Conservation (phyloP, 441 rosid species). For the Adansonia rubrostipa region DNA sequence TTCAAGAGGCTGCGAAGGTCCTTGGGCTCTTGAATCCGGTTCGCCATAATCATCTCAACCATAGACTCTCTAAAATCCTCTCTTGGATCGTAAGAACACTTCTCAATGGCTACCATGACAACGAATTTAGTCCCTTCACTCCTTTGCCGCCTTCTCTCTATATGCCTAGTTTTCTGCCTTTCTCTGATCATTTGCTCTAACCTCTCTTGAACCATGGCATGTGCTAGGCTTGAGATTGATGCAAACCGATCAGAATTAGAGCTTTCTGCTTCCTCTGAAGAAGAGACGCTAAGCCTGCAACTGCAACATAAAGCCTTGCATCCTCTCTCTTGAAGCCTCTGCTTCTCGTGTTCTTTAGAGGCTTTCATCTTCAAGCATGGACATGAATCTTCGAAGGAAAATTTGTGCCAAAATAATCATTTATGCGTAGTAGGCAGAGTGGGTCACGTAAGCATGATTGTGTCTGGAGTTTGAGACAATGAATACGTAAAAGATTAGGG, state of each 20-base stretch:
- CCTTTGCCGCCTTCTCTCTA: conserved; percentile 37
- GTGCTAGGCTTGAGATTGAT: conserved; percentile 76
- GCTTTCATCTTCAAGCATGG: conserved; percentile 41
- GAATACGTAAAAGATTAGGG: conserved; percentile 41
- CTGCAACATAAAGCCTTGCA: conserved; percentile 76
- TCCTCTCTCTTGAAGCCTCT: conserved; percentile 53
- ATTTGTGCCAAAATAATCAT: conserved; percentile 39
- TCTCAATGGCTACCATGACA: conserved; percentile 87
- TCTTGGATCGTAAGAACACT: conserved; percentile 72
- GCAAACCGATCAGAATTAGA: conserved; percentile 48
- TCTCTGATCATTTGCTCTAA: conserved; percentile 83
- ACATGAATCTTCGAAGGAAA: conserved; percentile 35
- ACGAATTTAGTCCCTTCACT: conserved; percentile 55
- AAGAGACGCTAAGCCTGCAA: conserved; percentile 71
- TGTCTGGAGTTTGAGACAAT: conserved; percentile 44
- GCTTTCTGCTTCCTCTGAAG: conserved; percentile 63
- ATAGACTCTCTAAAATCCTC: conserved; percentile 84
- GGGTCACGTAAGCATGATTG: conserved; percentile 54
- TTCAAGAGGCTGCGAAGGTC: conserved; percentile 80
- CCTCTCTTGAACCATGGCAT: conserved; percentile 91
- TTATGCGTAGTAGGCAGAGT: conserved; percentile 49
- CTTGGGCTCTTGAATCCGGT: conserved; percentile 59
- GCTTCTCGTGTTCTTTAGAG: conserved; percentile 43
- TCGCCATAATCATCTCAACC: conserved; percentile 77
- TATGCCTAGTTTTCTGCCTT: conserved; percentile 52